Evolutionary conservation across 2,329 filamentous ascomycete species (phyloP), one percentile per base, ranked within the genome.

Genomic region (Graphilbum sp.): DNA sequence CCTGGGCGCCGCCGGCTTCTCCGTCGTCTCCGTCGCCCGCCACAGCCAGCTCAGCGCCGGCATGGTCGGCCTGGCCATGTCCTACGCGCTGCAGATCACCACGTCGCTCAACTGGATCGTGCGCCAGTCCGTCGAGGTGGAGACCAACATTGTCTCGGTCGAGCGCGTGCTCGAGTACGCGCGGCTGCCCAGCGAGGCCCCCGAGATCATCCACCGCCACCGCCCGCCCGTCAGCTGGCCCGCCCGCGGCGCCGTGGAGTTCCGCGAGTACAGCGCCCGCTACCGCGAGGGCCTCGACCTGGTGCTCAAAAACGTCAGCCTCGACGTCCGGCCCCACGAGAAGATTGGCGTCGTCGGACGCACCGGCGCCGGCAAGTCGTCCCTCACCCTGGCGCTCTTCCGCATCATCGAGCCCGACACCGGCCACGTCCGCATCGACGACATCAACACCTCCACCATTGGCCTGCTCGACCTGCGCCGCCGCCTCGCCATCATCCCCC

Each of bases 131-230:
- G 90, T 98, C 25, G 92, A 98, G 59, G 90, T 98, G n/a, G 92
- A 98, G 66, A 96, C 88, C n/a, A 98, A 98, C 59, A 98, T 98
- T 52, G 88, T 98, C 34, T 94, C 88, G 10, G 90, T 98, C 29
- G 90, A 98, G 67, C 81, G 90, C 52, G 87, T 98, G 35, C 75
- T 98, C 36, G 92, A 98, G 59, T 98, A 98, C 60, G 84, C 88
- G 41, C 71, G 73, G 36, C 69, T 98, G 45, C 87, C 88, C 20
- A 90, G 81, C 56, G 90, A 98, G 62, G 88, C 90, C 36, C 85
- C 87, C 8, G 90, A 98, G 56, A 84, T 96, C 47, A 81, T 96
- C 49, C 80, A 83, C 52, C 80, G 84, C 58, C 79, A 82, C 54
- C 71, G 88, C 35, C 88, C 90, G 31, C 77, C 85, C 10, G 83